Percentiles rank a stretch among this genome's conserved stretches.
Evolutionary conservation across 192 early-diverging fungal species (phyloP).

Genomic region (Backusella westeae): DNA sequence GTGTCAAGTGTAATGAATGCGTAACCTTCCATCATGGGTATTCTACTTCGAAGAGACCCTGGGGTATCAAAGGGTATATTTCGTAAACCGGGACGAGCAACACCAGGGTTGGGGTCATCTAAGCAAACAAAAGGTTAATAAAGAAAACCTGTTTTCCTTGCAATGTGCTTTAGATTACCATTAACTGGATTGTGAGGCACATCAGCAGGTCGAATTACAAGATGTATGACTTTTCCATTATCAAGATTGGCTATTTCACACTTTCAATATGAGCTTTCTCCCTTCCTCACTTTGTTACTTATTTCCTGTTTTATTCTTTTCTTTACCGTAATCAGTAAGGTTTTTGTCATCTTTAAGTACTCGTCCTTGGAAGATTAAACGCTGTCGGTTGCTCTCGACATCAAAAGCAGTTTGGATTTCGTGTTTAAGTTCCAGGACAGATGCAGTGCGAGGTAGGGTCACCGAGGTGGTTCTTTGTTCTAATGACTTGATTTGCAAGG

Average conservation of each 20-base stretch:
- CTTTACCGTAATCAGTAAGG: slow-evolving; percentile 43
- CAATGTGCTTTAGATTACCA: slow-evolving; percentile 30
- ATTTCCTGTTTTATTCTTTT: neutral
- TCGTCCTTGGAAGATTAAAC: slow-evolving; percentile 50
- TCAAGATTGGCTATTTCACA: slow-evolving; percentile 33
- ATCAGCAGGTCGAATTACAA: slow-evolving; percentile 48
- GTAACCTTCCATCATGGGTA: slow-evolving; percentile 36
- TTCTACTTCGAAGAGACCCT: slow-evolving; percentile 9
- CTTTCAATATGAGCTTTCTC: no score
- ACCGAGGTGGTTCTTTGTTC: slow-evolving; percentile 40
- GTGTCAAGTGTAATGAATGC: slow-evolving; percentile 35
- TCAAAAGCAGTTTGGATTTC: slow-evolving; percentile 36
- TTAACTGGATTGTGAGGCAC: slow-evolving; percentile 43
- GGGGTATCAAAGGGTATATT: slow-evolving; percentile 1
- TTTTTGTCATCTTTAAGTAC: slow-evolving; percentile 44
- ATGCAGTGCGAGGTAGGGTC: slow-evolving; percentile 32
- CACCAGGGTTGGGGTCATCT: slow-evolving; percentile 25
- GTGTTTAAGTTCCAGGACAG: slow-evolving; percentile 45
- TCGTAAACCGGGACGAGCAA: neutral
- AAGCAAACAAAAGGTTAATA: neutral
- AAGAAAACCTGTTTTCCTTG: neutral
- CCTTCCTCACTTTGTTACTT: neutral
- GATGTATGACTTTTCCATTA: slow-evolving; percentile 49
- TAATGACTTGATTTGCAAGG: slow-evolving; percentile 29
- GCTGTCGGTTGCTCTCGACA: slow-evolving; percentile 42